Conservation (phyloP, 2,329 filamentous ascomycete genomes). For the Colletotrichum horii region DNA sequence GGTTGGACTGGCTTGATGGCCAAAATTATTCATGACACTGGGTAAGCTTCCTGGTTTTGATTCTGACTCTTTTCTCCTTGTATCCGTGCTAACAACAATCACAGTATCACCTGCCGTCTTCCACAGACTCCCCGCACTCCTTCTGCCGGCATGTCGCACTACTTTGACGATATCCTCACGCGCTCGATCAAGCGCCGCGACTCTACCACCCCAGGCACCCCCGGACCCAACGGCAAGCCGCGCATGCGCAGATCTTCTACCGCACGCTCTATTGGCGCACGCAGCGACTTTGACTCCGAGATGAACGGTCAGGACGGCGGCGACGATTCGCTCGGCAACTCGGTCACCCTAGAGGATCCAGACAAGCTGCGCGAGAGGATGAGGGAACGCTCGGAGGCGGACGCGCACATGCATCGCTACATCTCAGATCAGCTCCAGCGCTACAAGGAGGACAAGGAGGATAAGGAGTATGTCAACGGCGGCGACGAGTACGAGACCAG, state of each 20-base stretch:
- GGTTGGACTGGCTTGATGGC: conserved; percentile 96
- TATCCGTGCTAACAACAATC: not conserved
- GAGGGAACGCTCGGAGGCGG: conserved; percentile 58
- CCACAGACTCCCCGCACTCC: conserved; percentile 93
- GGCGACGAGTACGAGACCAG: conserved; percentile 52
- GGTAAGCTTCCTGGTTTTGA: conserved; percentile 59
- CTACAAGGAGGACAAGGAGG: conserved; percentile 52
- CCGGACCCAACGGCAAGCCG: conserved; percentile 39
- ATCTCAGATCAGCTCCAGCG: conserved; percentile 80
- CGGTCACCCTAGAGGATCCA: conserved; percentile 12
- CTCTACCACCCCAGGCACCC: conserved; percentile 36
- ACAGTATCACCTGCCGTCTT: conserved; percentile 83
- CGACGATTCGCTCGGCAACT: conserved; percentile 23
- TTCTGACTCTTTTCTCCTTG: not conserved
- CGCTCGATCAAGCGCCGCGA: conserved; percentile 53
- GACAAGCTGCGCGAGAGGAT: conserved; percentile 53
- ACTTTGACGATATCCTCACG: conserved; percentile 90
- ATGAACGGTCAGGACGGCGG: conserved; percentile 53
- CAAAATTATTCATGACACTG: conserved; percentile 97
- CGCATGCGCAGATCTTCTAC: conserved; percentile 80
- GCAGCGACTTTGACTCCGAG: conserved; percentile 75
- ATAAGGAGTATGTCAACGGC: conserved; percentile 27
- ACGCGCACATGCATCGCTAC: conserved; percentile 79
- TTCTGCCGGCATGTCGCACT: conserved; percentile 82
- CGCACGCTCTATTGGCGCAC: conserved; percentile 79